Base-by-base conservation (phyloP, 1,284 basidiomycete genomes). In the Coniferiporia sulphurascens region DNA sequence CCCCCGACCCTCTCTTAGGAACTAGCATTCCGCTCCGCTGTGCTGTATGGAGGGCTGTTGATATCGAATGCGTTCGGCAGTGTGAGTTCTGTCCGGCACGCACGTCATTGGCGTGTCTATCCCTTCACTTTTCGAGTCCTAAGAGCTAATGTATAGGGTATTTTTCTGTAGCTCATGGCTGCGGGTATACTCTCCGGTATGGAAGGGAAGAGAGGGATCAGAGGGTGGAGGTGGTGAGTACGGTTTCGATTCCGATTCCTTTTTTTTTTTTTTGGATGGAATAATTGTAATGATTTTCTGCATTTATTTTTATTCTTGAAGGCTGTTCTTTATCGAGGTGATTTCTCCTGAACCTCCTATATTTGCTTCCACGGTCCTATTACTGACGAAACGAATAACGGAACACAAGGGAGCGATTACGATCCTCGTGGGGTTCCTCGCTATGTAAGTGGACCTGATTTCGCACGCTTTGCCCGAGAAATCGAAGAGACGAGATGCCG, bases 11-110 rank as follows among this genome's bases (percentile, higher is more conserved):
- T 5, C 27, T 5, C 27, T 27, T 5, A 69, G 66, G 65, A 69
- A 55, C 64, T 71, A 7, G 70, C 68, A 1, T 66, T 75, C 44
- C 70, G 78, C 54, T 73, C 75, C 56, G 71, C 75, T 1, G 67
- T 77, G 44, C 68, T 79, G 4, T 78, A 74, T 65, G 70, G 66
- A 43, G 76, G 76, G 50, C 52, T 66, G 22, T 64, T 78, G 46
- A 72, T 77, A 51, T 74, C 72, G 1, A 80, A 78, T 66, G 77
- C 77, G 7, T 78, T 78, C 59, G 74, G 75, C 41, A 66, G 66
- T 50, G 67, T 68, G 43, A 41, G 66, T 62, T 8, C n/a, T n/a
- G n/a, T n/a, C n/a, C n/a, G n/a, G n/a, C n/a, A n/a, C n/a, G n/a
- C n/a, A n/a, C n/a, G n/a, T n/a, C n/a, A n/a, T n/a, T n/a, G n/a